phyloP scores from a whole-genome alignment of 345 rosid species.

The Raphanus sativus region DNA sequence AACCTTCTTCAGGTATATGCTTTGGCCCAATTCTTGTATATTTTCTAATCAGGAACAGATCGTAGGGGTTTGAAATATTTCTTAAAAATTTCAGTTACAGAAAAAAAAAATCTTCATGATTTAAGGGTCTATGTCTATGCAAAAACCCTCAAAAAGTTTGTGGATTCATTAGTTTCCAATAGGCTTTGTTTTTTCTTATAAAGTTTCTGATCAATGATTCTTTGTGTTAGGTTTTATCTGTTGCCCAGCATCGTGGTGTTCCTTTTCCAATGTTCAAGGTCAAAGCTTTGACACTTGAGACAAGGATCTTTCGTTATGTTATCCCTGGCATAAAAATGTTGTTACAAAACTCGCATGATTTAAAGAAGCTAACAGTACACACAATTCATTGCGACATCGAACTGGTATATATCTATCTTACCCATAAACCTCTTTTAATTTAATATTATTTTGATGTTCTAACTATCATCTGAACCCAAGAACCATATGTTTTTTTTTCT shows the following conservation, averaged over 20 bases:
- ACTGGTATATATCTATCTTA: neutral
- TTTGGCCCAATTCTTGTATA: neutral
- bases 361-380: neutral
- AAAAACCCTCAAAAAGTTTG: neutral
- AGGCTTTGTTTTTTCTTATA: neutral
- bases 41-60: neutral
- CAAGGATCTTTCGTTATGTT: neutral
- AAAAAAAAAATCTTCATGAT: neutral
- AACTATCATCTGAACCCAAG: constrained; percentile 1
- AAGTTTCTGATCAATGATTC: neutral
- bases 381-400: neutral
- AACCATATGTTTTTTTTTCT: neutral
- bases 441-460: neutral
- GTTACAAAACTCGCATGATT: constrained; percentile 10
- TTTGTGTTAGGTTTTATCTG: constrained; percentile 12
- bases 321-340: neutral
- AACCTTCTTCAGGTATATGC: neutral
- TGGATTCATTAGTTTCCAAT: neutral
- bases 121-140: neutral
- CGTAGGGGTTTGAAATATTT: neutral
- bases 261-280: neutral
- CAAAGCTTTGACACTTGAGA: constrained; percentile 2
- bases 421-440: neutral
- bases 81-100: neutral
- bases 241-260: neutral